phyloP scores from a whole-genome alignment of 148 eudicot species.

The Simmondsia chinensis region DNA sequence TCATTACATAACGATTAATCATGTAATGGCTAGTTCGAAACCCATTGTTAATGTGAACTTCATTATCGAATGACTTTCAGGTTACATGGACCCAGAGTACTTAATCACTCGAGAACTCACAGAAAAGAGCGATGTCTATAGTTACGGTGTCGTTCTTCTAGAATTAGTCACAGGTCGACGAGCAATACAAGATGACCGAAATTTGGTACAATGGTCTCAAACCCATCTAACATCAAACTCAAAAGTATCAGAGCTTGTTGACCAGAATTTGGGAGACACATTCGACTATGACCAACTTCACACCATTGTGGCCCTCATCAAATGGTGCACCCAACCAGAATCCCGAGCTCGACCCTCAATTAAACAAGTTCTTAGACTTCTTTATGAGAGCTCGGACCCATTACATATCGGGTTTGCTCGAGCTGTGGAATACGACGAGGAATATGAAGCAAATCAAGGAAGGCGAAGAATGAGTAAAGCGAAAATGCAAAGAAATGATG shows the following conservation, averaged over 20 bases:
- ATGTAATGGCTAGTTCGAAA: no score
- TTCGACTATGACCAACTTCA: conserved; percentile 83
- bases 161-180: conserved; percentile 69
- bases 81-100: conserved; percentile 97
- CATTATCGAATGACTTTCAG: conserved; percentile 22
- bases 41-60: no score
- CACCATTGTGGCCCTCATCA: conserved; percentile 46
- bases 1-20: no score
- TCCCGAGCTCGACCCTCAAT: conserved; percentile 81
- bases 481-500: conserved; percentile 44
- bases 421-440: conserved; percentile 70
- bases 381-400: conserved; percentile 82
- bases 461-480: conserved; percentile 46
- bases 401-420: conserved; percentile 67
- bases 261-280: conserved; percentile 56
- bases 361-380: conserved; percentile 90
- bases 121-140: conserved; percentile 90
- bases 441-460: conserved; percentile 40
- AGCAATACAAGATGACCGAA: conserved; percentile 76
- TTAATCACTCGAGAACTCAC: conserved; percentile 76
- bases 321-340: conserved; percentile 88
- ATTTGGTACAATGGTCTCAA: conserved; percentile 84
- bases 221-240: conserved; percentile 38
- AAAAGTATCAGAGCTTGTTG: conserved; percentile 58
- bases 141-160: conserved; percentile 82